Conservation (phyloP, 345 rosid species). For the Murraya paniculata region DNA sequence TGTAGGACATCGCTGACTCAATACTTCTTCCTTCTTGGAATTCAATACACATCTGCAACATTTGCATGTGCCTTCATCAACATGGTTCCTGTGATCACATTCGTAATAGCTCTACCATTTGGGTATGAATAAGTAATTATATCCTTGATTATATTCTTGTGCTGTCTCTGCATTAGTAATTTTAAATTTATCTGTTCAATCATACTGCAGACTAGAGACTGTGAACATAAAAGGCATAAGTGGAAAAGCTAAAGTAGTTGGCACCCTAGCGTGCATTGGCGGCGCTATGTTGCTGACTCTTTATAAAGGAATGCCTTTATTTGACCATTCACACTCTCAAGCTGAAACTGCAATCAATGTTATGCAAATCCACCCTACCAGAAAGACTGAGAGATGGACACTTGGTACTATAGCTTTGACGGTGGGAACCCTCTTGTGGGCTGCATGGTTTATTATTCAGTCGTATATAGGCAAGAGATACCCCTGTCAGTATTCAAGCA, state of each 20-base stretch:
- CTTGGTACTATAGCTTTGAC: constrained; percentile 43
- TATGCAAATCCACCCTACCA: constrained; percentile 2
- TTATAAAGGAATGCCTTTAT: constrained; percentile 46
- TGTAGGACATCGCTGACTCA: constrained; percentile 61
- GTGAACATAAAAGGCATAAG: constrained; percentile 33
- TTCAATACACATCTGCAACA: constrained; percentile 64
- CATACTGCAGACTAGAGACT: constrained; percentile 44
- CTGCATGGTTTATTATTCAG: constrained; percentile 60
- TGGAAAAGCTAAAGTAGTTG: constrained; percentile 43
- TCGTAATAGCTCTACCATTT: constrained; percentile 55
- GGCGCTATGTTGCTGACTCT: constrained; percentile 42
- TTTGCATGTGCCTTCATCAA: constrained; percentile 62
- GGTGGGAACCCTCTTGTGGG: constrained; percentile 48
- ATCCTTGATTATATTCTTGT: not conserved
- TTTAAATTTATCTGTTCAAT: not conserved
- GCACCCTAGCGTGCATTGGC: constrained; percentile 40
- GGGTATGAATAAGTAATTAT: constrained; percentile 33
- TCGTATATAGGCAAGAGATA: constrained; percentile 45
- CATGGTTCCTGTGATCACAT: constrained; percentile 62
- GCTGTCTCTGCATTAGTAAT: not conserved
- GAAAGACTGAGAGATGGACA: constrained; percentile 39
- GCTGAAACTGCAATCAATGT: constrained; percentile 6
- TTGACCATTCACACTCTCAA: constrained; percentile 19
- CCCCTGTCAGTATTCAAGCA: constrained; percentile 60
- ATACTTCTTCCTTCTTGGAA: constrained; percentile 57